Evolutionary conservation across 2,329 filamentous ascomycete genomes (phyloP).

Genomic region (Aspergillus novofumigatus): DNA sequence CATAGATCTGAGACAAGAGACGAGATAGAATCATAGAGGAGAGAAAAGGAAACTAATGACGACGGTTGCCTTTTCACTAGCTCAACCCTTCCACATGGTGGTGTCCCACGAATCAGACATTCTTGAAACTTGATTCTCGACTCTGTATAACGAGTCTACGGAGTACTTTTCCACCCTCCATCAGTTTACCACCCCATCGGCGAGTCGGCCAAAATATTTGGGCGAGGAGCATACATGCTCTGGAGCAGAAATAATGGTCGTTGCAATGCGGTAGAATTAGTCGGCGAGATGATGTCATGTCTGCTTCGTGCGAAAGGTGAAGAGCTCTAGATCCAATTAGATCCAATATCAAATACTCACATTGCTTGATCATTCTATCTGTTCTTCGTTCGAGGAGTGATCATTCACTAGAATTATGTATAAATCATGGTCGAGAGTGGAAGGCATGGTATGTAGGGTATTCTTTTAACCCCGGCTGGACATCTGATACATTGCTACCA

Average conservation of each 20-base stretch:
- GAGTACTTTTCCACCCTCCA: not conserved
- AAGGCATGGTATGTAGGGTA: conserved; percentile 11
- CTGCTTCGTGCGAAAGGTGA: not conserved
- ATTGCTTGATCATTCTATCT: conserved; percentile 14
- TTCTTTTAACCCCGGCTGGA: conserved; percentile 14
- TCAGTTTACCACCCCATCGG: not conserved
- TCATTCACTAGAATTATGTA: not conserved
- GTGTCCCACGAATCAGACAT: conserved; percentile 8
- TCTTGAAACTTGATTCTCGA: not conserved
- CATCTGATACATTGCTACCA: conserved; percentile 18
- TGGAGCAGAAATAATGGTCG: not conserved
- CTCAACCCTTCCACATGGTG: conserved; percentile 17
- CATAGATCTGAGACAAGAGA: not conserved
- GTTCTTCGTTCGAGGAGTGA: not conserved
- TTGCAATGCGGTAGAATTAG: not conserved
- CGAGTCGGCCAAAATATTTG: not conserved
- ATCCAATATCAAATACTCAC: conserved; percentile 6
- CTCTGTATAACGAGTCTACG: not conserved
- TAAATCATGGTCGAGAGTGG: not conserved
- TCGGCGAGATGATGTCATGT: not conserved
- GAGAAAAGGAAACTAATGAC: not conserved
- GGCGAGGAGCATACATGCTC: not conserved
- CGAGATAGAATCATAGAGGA: not conserved
- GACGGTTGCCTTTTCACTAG: not conserved
- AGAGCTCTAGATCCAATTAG: not conserved